Conservation (phyloP, 164 flowering plant genomes). For the Vitis cinerea region DNA sequence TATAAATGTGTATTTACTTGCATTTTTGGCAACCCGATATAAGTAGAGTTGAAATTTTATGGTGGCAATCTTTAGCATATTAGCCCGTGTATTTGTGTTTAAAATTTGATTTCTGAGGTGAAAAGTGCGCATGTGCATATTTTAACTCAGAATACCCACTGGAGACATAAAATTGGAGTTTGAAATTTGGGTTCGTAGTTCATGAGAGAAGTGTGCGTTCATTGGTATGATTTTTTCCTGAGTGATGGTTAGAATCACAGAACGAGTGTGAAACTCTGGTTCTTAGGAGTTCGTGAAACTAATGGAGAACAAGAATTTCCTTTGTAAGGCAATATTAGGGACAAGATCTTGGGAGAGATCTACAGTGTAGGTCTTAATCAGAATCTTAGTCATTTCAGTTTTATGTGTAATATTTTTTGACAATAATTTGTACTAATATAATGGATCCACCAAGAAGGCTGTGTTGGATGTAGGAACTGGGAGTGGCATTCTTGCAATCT, state of each 20-base stretch:
- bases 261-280: no score
- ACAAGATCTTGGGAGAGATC: background rate
- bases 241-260: no score
- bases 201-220: background rate
- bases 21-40: no score
- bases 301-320: no score
- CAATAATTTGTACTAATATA: constrained; percentile 19
- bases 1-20: no score
- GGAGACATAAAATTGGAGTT: background rate
- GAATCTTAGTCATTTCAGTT: background rate
- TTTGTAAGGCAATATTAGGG: no score
- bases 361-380: background rate
- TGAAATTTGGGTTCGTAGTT: background rate
- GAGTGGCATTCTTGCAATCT: constrained; percentile 96
- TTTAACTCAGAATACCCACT: background rate
- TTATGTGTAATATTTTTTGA: background rate
- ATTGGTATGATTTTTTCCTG: no score
- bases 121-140: background rate
- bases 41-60: no score
- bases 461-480: constrained; percentile 99
- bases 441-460: constrained; percentile 43
- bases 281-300: no score
- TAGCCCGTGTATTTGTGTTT: no score
- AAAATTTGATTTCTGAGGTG: no score
- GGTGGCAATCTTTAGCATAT: no score